Evolutionary conservation across 2,329 filamentous ascomycete genomes (phyloP).

Genomic region (Colletotrichum sp.): DNA sequence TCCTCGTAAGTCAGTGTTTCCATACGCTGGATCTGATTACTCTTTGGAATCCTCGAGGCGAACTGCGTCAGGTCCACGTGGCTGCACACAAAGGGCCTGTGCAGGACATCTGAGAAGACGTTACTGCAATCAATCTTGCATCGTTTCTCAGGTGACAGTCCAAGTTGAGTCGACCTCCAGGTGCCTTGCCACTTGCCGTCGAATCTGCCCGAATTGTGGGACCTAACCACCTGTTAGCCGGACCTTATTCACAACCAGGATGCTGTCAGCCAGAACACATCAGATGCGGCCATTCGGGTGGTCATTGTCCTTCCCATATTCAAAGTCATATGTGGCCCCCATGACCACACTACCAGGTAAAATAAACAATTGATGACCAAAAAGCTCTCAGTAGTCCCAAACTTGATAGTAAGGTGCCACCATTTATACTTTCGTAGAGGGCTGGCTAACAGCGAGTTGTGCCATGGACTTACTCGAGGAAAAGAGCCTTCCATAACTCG

Average conservation of each 20-base stretch:
- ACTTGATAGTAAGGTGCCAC: background rate
- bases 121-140: constrained; percentile 73
- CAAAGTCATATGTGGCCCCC: background rate
- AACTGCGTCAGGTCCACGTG: constrained; percentile 74
- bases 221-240: constrained; percentile 15
- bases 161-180: constrained; percentile 82
- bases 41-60: constrained; percentile 70
- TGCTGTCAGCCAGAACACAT: background rate
- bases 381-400: background rate
- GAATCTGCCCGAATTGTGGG: constrained; percentile 24
- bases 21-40: constrained; percentile 77
- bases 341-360: background rate
- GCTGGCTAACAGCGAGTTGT: background rate
- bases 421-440: background rate
- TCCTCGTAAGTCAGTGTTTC: constrained; percentile 72
- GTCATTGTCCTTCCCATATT: background rate
- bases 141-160: constrained; percentile 53
- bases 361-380: background rate
- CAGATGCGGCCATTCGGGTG: background rate
- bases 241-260: background rate
- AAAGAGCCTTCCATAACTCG: constrained; percentile 87
- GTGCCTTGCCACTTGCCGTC: constrained; percentile 73
- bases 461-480: constrained; percentile 76
- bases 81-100: constrained; percentile 89
- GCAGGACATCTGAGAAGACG: constrained; percentile 88